A percentile compares a stretch with the other conserved stretches of the same genome.
Evolutionary conservation across 116 monocot species (phyloP).

Genomic region (Cymodocea nodosa): DNA sequence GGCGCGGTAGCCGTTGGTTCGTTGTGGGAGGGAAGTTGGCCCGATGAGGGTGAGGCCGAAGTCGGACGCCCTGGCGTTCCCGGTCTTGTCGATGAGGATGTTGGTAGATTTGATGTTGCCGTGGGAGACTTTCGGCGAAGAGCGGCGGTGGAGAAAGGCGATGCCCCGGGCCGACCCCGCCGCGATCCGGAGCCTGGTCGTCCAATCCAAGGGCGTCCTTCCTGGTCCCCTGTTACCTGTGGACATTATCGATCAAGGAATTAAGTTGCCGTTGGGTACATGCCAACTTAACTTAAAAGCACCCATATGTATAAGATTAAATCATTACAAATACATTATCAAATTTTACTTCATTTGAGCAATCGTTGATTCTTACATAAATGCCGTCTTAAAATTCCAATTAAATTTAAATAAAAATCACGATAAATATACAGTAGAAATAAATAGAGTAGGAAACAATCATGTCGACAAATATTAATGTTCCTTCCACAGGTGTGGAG

Average conservation of each 20-base stretch:
- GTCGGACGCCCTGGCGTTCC: conserved; percentile 47
- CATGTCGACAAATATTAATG: too few species aligned
- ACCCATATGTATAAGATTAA: too few species aligned
- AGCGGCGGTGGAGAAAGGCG: conserved; percentile 48
- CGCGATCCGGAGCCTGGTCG: conserved; percentile 46
- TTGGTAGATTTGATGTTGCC: conserved; percentile 82
- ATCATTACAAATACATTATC: too few species aligned
- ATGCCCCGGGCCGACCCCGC: conserved; percentile 50
- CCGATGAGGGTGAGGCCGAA: conserved; percentile 38
- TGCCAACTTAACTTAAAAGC: too few species aligned
- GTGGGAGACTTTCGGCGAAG: conserved; percentile 46
- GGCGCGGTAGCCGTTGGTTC: conserved; percentile 34
- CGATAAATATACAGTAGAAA: too few species aligned
- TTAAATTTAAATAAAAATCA: too few species aligned
- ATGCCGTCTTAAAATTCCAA: too few species aligned
- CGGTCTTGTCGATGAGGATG: conserved; percentile 62
- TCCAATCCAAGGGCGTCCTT: conserved; percentile 70
- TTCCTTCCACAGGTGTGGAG: too few species aligned
- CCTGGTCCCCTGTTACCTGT: conserved; percentile 84
- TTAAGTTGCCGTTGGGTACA: too few species aligned
- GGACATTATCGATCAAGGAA: background rate
- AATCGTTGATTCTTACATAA: too few species aligned
- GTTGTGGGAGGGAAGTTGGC: background rate
- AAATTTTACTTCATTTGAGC: too few species aligned
- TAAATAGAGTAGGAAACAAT: too few species aligned